Evolutionary conservation across 2,329 filamentous ascomycete genomes (phyloP), one percentile per base, ranked within the genome.

Genomic region (Cylindrodendrum hubeiense): DNA sequence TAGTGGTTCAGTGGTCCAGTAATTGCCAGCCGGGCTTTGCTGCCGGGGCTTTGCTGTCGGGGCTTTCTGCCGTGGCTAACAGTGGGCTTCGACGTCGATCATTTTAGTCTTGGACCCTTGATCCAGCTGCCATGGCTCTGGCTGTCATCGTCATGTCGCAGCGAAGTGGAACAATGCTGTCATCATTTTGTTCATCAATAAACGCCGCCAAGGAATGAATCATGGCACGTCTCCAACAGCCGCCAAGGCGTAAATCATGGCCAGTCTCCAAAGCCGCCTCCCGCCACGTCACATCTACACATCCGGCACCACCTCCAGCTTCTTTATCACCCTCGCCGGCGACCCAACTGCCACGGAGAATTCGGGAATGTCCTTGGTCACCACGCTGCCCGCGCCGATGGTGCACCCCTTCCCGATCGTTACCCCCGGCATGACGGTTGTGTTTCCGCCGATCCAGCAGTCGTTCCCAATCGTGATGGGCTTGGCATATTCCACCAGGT

Each of bases 361-460:
- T 34, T 80, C 78, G 1, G 84, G 83, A 19, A 87, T 79, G 51
- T 81, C 79, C 71, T 76, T 83, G 2, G 84, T 86, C 21, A 87
- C 84, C 5, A 87, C 77, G 46, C 80, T 82, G 8, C 84, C 80
- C 0, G 84, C 83, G 7, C 82, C 85, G 54, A 87, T 77, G 0
- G 84, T 86, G 70, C 80, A 83, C 1, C 85, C 85, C 63, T 82
- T 81, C 3, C 85, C 85, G 62, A 87, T 85, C 1, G 75, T 85
- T 2, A 87, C 84, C 13, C 84, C 84, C 2, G 84, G 82, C 75
- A 87, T 78, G 67, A 87, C 83, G 24, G 78, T 82, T 4, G 78
- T 79, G 67, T 83, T 80, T 19, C 81, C 84, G 6, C 85, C 85
- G 64, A 87, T 83, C 85, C 85, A 87, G 74, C 84, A 86, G 71